Evolutionary conservation across 2,329 filamentous ascomycete species (phyloP), one percentile per base, ranked within the genome.

Genomic region (Coniochaeta hoffmannii): DNA sequence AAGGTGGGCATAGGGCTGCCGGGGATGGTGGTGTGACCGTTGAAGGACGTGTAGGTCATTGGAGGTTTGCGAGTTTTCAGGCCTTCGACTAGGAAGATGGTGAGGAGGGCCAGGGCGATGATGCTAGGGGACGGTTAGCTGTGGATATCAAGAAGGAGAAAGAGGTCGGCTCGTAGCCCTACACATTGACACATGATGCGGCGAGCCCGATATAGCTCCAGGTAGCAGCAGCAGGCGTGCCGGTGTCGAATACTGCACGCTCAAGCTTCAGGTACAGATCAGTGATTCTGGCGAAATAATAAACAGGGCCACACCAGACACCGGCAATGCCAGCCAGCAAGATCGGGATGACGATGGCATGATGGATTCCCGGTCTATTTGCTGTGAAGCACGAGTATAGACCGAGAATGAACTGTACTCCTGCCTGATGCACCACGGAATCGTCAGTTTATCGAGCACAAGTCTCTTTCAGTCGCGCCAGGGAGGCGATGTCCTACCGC

Each of bases 81-180:
- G 14, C 30, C 54, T 14, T 28, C 38, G n/a, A 57, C 14, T 32
- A 62, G 26, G 55, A 64, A 62, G 30, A 63, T 51, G 17, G 58
- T 59, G 36, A 65, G 55, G 26, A 67, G 62, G 14, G 60, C 51
- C 5, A 66, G 58, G 49, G 64, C 65, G 24, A 65, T 24, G 19
- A 64, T 46, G 19, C 61, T 62, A 26, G 32, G 17, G 5, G 19
- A 14, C 15, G 17, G 26, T 19, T 4, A n/a, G 41, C 4, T 22
- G n/a, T n/a, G n/a, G n/a, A n/a, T n/a, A n/a, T n/a, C n/a, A n/a
- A n/a, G n/a, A n/a, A 36, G 53, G 8, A 35, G n/a, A 36, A 6
- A 24, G 32, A 35, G 32, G 10, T 35, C 10, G 32, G 32, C n/a
- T 22, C n/a, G 5, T 31, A 50, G 44, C 32, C 59, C 17, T 58